Evolutionary conservation across 345 rosid genomes (phyloP).

Genomic region (Aquilaria sinensis): DNA sequence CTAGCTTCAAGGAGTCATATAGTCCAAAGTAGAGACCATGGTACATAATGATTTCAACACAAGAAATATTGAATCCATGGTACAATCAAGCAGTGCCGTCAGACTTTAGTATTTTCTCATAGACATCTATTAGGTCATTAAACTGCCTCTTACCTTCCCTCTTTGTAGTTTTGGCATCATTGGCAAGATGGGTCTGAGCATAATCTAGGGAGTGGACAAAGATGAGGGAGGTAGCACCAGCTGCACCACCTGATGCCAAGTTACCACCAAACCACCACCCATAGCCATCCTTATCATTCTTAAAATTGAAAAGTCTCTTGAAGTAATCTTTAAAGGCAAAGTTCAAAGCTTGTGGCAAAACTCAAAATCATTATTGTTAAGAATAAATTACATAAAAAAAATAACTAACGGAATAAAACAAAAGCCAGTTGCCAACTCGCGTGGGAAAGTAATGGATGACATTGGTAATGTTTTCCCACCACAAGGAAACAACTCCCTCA

Average conservation of each 20-base stretch:
- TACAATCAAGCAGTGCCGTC: slow-evolving; percentile 42
- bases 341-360: slow-evolving; percentile 60
- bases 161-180: slow-evolving; percentile 74
- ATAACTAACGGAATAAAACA: background rate
- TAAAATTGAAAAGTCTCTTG: slow-evolving; percentile 73
- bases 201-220: slow-evolving; percentile 74
- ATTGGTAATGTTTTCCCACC: slow-evolving; percentile 43
- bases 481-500: slow-evolving; percentile 27
- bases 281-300: slow-evolving; percentile 76
- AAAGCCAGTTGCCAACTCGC: slow-evolving; percentile 17
- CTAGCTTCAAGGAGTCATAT: slow-evolving; percentile 26
- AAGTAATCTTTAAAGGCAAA: slow-evolving; percentile 84
- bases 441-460: slow-evolving; percentile 44
- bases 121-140: slow-evolving; percentile 64
- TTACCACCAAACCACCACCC: slow-evolving; percentile 90
- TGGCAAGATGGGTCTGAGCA: slow-evolving; percentile 79
- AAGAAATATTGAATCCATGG: slow-evolving; percentile 25
- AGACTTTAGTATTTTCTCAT: slow-evolving; percentile 58
- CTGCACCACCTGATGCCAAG: slow-evolving; percentile 78
- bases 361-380: background rate
- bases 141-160: slow-evolving; percentile 80
- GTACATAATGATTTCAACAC: slow-evolving; percentile 23
- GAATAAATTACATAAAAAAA: background rate
- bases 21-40: slow-evolving; percentile 29
- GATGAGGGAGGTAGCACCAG: slow-evolving; percentile 76